Evolutionary conservation across 768 basidiomycete genomes (phyloP).

Genomic region (Neoboletus magnificus): DNA sequence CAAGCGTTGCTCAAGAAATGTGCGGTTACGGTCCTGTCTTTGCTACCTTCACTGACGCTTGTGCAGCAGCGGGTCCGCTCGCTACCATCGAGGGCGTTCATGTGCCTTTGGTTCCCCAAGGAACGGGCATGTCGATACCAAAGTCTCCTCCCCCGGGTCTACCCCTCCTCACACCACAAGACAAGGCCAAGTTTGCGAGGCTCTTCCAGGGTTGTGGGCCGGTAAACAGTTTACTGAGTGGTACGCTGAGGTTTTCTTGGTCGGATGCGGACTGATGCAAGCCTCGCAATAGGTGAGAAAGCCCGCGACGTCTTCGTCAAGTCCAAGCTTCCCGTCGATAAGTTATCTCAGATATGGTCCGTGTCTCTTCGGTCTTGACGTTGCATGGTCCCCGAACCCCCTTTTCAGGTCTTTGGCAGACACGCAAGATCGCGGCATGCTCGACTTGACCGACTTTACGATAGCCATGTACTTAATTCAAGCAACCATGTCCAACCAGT

Average conservation of each 20-base stretch:
- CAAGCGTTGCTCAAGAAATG: conserved; percentile 65
- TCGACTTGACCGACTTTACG: conserved; percentile 90
- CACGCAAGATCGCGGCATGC: conserved; percentile 83
- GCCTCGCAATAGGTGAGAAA: conserved; percentile 57
- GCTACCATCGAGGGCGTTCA: conserved; percentile 73
- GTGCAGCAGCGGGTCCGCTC: conserved; percentile 69
- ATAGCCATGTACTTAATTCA: conserved; percentile 97
- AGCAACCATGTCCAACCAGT: conserved; percentile 77
- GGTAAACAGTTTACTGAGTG: conserved; percentile 70
- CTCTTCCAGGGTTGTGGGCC: conserved; percentile 75
- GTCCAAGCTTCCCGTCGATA: conserved; percentile 82
- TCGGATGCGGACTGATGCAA: not conserved
- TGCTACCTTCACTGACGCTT: conserved; percentile 11
- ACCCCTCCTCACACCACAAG: conserved; percentile 72
- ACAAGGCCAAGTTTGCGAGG: conserved; percentile 78
- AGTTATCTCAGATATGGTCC: conserved; percentile 90
- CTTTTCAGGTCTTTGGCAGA: conserved; percentile 84
- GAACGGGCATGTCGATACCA: conserved; percentile 52
- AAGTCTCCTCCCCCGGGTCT: conserved; percentile 58
- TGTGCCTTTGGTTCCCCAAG: conserved; percentile 50
- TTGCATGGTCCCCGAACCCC: not conserved
- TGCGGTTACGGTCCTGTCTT: conserved; percentile 38
- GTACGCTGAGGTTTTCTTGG: conserved; percentile 39
- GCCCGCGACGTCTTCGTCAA: conserved; percentile 89
- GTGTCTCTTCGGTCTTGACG: conserved; percentile 18